Percentiles rank a stretch among this genome's conserved stretches.
These are phyloP conservation scores for Osmanthus fragrans DNA, from an alignment of 257 asterid species.

Conservation along the genomic window DNA sequence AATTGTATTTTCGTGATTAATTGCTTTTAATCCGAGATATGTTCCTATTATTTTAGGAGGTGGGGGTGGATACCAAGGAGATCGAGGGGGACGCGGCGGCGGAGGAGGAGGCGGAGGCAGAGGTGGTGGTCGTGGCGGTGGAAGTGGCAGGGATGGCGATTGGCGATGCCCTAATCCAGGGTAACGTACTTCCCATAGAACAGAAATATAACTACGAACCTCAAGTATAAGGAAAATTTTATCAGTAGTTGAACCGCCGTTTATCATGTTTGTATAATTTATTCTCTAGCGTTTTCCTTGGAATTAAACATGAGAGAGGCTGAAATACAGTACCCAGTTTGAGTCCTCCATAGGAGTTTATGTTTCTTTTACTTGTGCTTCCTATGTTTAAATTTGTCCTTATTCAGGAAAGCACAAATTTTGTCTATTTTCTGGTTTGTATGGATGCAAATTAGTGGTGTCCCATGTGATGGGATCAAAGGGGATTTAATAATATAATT, in stretches of 20 bases:
- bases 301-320: background rate
- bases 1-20: background rate
- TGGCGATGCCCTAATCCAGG: constrained; percentile 96
- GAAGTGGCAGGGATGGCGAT: constrained; percentile 95
- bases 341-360: background rate
- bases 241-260: background rate
- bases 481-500: background rate
- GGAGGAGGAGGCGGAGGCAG: constrained; percentile 54
- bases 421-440: background rate
- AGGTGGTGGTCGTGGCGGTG: constrained; percentile 41
- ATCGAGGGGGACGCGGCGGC: constrained; percentile 66
- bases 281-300: too few species aligned
- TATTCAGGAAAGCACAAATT: background rate
- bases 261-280: background rate
- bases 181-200: constrained; percentile 37
- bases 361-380: background rate
- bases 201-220: background rate
- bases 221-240: background rate
- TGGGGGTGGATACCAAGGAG: constrained; percentile 74
- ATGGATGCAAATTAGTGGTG: background rate
- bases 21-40: constrained; percentile 7
- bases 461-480: background rate
- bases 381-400: background rate
- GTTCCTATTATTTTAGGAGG: constrained; percentile 38
- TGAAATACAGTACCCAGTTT: background rate